Conservation (phyloP, 257 asterid genomes). For the Cordia subcordata region DNA sequence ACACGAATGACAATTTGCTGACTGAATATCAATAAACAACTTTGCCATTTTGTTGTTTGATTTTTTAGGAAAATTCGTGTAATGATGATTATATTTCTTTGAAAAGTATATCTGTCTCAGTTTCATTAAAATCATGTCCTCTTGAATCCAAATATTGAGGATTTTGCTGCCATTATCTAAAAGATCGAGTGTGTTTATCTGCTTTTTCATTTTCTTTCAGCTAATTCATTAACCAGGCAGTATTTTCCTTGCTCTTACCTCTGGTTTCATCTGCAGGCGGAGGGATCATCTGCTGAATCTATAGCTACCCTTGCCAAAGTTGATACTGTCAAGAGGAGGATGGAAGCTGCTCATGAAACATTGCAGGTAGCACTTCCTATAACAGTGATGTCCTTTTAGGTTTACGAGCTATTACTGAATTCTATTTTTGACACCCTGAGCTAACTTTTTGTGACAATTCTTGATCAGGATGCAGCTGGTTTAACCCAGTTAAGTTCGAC, state of each 20-base stretch:
- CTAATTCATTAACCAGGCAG: too few species aligned
- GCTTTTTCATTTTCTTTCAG: too few species aligned
- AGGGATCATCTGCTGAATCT: slow-evolving; percentile 95
- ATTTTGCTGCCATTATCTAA: neutral
- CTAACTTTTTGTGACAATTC: slow-evolving; percentile 19
- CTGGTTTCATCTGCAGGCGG: slow-evolving; percentile 51
- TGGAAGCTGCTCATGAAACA: slow-evolving; percentile 97
- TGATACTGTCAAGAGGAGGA: slow-evolving; percentile 91
- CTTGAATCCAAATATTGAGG: neutral
- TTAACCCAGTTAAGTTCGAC: slow-evolving; percentile 92
- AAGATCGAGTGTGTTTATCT: neutral
- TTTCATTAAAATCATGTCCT: neutral
- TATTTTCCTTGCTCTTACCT: neutral
- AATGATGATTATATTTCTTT: too few species aligned
- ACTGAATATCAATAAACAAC: too few species aligned
- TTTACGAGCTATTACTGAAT: neutral
- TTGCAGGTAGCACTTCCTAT: slow-evolving; percentile 55
- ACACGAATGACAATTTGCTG: too few species aligned
- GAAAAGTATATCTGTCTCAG: too few species aligned
- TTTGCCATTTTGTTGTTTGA: too few species aligned
- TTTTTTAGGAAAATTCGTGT: too few species aligned
- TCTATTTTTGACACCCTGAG: neutral
- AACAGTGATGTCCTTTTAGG: neutral
- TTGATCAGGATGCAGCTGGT: slow-evolving; percentile 92
- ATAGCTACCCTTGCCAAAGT: slow-evolving; percentile 84